Evolutionary conservation across 176 grass and related monocot species (phyloP).

Genomic region (Oryza glumipatula): DNA sequence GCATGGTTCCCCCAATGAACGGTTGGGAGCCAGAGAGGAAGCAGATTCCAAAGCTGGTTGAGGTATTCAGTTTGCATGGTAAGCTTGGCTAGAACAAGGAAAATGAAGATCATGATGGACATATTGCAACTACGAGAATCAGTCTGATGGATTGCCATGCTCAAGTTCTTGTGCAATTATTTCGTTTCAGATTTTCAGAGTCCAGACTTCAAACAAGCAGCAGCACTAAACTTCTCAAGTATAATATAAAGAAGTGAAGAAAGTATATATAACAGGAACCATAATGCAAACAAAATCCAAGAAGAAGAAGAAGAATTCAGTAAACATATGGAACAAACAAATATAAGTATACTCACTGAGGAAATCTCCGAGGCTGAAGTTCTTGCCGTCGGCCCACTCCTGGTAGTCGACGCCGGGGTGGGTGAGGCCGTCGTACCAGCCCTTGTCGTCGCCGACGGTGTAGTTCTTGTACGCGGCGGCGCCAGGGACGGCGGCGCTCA

Average conservation of each 20-base stretch:
- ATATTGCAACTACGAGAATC: too few relatives aligned
- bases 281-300: background rate
- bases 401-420: conserved; percentile 70
- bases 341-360: conserved; percentile 68
- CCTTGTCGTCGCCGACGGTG: conserved; percentile 90
- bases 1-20: background rate
- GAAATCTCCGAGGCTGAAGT: conserved; percentile 96
- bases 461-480: conserved; percentile 72
- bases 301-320: background rate
- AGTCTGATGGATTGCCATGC: background rate
- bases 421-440: conserved; percentile 82
- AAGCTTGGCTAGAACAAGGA: background rate
- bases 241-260: background rate
- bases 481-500: background rate
- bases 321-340: background rate
- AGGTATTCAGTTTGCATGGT: background rate
- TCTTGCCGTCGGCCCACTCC: conserved; percentile 83
- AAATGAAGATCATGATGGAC: too few relatives aligned
- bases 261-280: background rate
- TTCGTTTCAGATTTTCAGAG: background rate
- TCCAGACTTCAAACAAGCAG: background rate
- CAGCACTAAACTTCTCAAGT: too few relatives aligned
- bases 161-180: background rate
- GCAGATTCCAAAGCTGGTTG: background rate
- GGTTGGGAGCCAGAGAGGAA: background rate